Base-by-base conservation (phyloP, 2,329 filamentous ascomycete genomes). In the Fusarium bactridioides region DNA sequence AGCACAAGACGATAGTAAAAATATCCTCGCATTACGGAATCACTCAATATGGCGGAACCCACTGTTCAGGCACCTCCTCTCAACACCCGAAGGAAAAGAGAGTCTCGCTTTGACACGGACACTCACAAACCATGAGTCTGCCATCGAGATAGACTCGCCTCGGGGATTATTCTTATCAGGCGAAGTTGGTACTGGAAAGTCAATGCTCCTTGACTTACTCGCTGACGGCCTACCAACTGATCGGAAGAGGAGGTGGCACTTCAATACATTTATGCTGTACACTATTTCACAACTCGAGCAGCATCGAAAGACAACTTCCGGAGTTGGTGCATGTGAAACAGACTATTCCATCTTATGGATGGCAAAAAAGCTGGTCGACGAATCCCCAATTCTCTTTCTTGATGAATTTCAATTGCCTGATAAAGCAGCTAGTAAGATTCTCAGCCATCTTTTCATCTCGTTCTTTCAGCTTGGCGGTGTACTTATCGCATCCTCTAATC, bases 341-440 rank as follows among this genome's bases (percentile, higher is more conserved):
- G 74, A 94, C 64, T 90, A 94, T 79, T 93, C 92, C 0, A 80
- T 95, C 29, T 81, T 95, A 3, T 91, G 90, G 86, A 85, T 95
- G 77, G 93, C 93, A 37, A 90, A 91, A 75, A 92, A 95, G 65
- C 88, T 95, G 78, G 89, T 94, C 18, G 88, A 93, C 61, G 91
- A 88, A 18, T 92, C 90, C 16, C 93, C 93, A 0, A 92, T 95
- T 38, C 80, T 95, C 19, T 96, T 96, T 75, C 82, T 95, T 5
- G 93, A 95, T 74, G 93, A 96, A 78, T 95, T 96, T 70, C 93
- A 96, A 78, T 86, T 96, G 41, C 93, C 93, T 0, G 93, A 95
- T 80, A 87, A 92, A 72, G 92, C 91, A 4, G 89, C 92, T 5
- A 92, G 90, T 75, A 95, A 95, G 80, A 93, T 95, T 51, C 83